Percentiles rank a stretch among this genome's conserved stretches.
phyloP scores from a whole-genome alignment of 192 early-diverging fungal genomes.

The Coemansia sp. region DNA sequence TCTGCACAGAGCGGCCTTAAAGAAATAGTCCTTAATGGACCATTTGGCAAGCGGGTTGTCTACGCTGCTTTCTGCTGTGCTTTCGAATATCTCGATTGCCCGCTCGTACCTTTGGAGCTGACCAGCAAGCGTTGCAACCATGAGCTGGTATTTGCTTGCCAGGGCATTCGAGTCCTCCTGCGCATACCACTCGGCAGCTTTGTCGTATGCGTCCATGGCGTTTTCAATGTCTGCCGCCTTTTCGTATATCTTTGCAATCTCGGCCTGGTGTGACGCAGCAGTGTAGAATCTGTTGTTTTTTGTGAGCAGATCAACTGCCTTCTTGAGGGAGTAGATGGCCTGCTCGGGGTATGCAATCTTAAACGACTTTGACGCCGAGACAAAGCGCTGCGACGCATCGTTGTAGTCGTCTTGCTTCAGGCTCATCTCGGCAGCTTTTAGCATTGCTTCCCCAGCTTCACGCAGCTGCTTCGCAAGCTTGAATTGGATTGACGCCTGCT shows the following conservation, averaged over 20 bases:
- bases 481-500: constrained; percentile 88
- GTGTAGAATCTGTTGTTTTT: constrained; percentile 82
- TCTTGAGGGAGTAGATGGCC: constrained; percentile 69
- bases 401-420: constrained; percentile 74
- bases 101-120: constrained; percentile 84
- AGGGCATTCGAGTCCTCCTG: constrained; percentile 89
- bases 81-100: constrained; percentile 89
- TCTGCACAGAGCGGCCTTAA: constrained; percentile 93
- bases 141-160: constrained; percentile 86
- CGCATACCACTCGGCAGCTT: constrained; percentile 91
- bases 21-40: constrained; percentile 94
- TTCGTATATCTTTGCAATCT: constrained; percentile 91
- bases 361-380: constrained; percentile 86
- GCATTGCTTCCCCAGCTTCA: constrained; percentile 93
- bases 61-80: constrained; percentile 75
- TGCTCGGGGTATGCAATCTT: constrained; percentile 82
- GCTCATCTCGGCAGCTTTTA: constrained; percentile 78
- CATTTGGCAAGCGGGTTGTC: constrained; percentile 93
- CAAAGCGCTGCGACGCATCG: constrained; percentile 81
- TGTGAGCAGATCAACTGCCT: constrained; percentile 79
- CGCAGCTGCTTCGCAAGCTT: constrained; percentile 88
- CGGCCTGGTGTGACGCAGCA: constrained; percentile 93
- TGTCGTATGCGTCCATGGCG: constrained; percentile 84
- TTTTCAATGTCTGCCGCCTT: constrained; percentile 73
- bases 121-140: constrained; percentile 88